A percentile compares a stretch with the other conserved stretches of the same genome.
Conservation (phyloP, 306 rosid species). For the Carpinus viminea region DNA sequence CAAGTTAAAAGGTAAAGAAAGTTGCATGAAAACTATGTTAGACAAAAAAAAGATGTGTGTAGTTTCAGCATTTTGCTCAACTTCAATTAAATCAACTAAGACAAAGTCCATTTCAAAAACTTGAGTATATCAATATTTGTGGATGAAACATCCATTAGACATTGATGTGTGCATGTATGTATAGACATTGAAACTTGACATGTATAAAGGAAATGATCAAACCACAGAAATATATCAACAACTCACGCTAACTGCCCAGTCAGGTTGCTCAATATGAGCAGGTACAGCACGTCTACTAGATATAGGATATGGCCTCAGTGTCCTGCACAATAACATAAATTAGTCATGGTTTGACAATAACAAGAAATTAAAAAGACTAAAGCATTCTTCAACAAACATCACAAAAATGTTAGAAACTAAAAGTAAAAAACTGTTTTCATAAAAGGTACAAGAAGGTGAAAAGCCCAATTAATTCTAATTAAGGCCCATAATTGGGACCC, state of each 20-base stretch:
- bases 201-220: not conserved
- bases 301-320: constrained; percentile 82
- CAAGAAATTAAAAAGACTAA: constrained; percentile 1
- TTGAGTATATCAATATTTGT: not conserved
- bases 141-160: not conserved
- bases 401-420: not conserved
- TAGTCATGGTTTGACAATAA: constrained; percentile 18
- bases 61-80: not conserved
- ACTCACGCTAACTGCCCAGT: constrained; percentile 93
- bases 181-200: not conserved
- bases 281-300: constrained; percentile 62
- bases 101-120: not conserved
- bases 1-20: constrained; percentile 20
- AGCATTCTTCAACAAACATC: not conserved
- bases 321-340: constrained; percentile 47
- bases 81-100: not conserved
- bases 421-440: not conserved
- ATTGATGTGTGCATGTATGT: not conserved
- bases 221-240: not conserved
- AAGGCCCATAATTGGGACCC: not conserved
- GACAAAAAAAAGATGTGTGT: not conserved
- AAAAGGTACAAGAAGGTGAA: not conserved
- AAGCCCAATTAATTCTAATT: not conserved
- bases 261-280: constrained; percentile 68
- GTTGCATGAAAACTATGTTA: constrained; percentile 7